Percentiles rank a stretch among this genome's conserved stretches.
These are phyloP conservation scores for Hymenochaete sp. DNA, from an alignment of 1,284 basidiomycete species.

Conservation along the genomic window DNA sequence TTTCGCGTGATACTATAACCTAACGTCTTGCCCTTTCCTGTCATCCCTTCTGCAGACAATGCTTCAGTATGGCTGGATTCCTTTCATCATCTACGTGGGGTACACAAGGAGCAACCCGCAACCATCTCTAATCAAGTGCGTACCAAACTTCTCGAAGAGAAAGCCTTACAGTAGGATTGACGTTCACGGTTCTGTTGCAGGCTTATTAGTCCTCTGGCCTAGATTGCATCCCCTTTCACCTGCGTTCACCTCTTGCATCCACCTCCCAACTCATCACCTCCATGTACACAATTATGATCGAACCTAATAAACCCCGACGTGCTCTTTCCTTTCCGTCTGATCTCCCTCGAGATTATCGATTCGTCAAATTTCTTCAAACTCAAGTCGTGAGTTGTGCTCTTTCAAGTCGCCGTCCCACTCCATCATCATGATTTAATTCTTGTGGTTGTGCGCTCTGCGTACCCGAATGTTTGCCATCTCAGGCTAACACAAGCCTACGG, in stretches of 20 bases:
- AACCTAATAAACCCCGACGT: too few species aligned
- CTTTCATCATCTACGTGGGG: constrained; percentile 87
- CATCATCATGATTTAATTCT: constrained; percentile 52
- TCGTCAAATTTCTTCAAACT: background rate
- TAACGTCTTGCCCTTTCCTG: constrained; percentile 8
- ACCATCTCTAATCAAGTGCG: constrained; percentile 89
- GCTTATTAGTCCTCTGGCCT: constrained; percentile 84
- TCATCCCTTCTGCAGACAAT: constrained; percentile 49
- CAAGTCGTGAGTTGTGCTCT: constrained; percentile 2
- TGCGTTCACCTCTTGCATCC: constrained; percentile 15
- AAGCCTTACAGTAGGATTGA: background rate
- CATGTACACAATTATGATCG: constrained; percentile 43
- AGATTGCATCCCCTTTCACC: constrained; percentile 27
- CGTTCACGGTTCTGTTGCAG: constrained; percentile 32
- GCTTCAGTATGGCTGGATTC: constrained; percentile 89
- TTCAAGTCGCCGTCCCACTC: constrained; percentile 10
- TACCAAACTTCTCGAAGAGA: constrained; percentile 20
- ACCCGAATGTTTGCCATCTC: constrained; percentile 11
- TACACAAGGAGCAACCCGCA: constrained; percentile 84
- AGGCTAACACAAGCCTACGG: too few species aligned
- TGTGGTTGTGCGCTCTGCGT: constrained; percentile 49
- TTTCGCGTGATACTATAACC: constrained; percentile 20
- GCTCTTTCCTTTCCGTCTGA: background rate
- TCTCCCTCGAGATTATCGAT: background rate
- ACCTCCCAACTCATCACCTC: constrained; percentile 19